These are phyloP conservation scores for Neopestalotiopsis rosae DNA, from an alignment of 2,329 filamentous ascomycete genomes.

Conservation along the genomic window DNA sequence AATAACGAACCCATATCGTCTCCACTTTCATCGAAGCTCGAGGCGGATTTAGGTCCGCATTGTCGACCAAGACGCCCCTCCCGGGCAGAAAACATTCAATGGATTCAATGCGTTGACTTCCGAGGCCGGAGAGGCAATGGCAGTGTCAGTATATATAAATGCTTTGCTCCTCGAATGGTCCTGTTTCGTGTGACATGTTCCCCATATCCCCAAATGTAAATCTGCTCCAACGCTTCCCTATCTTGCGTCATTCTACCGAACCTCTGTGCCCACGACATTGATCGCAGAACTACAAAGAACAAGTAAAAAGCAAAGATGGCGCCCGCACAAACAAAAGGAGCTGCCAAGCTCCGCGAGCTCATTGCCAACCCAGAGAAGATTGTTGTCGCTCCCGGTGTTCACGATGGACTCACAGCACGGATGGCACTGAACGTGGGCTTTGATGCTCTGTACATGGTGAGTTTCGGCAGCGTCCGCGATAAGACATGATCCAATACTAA, in stretches of 20 bases:
- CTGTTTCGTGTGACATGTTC: too few relatives aligned
- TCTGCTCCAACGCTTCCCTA: neutral
- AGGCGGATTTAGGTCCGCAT: constrained; percentile 10
- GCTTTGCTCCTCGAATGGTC: neutral
- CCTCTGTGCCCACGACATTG: too few relatives aligned
- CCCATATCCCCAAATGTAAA: neutral
- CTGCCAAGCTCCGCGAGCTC: constrained; percentile 45
- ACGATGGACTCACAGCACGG: constrained; percentile 70
- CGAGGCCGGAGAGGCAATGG: constrained; percentile 17
- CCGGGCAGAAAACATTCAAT: constrained; percentile 6
- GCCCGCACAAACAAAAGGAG: constrained; percentile 24
- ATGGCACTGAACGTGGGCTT: constrained; percentile 68
- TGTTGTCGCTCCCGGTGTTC: constrained; percentile 68
- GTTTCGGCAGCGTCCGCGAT: constrained; percentile 20
- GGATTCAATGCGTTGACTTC: neutral
- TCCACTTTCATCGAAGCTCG: constrained; percentile 9
- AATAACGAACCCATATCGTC: neutral
- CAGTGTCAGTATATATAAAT: neutral
- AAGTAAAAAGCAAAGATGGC: constrained; percentile 1
- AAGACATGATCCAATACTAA: neutral
- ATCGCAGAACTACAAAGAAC: too few relatives aligned
- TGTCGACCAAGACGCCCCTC: constrained; percentile 13
- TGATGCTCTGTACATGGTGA: constrained; percentile 70
- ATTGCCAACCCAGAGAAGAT: constrained; percentile 45
- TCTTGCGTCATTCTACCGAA: too few relatives aligned